These are phyloP conservation scores for Inga oerstediana DNA, from an alignment of 306 rosid species.

Conservation along the genomic window DNA sequence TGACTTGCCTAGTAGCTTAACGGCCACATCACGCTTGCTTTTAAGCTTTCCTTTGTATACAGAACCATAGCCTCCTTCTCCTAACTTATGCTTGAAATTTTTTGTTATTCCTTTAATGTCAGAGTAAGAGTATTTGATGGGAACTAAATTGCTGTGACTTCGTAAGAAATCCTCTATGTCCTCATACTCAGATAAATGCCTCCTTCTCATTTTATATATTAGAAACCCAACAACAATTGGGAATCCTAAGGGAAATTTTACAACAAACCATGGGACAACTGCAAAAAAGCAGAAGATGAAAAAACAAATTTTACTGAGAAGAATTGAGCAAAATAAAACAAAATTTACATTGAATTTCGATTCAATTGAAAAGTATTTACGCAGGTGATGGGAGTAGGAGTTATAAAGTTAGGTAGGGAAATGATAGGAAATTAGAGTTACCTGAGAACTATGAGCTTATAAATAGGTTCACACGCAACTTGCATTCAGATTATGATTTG, in stretches of 20 bases:
- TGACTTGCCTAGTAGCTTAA: constrained; percentile 12
- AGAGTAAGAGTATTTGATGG: constrained; percentile 25
- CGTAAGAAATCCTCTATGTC: constrained; percentile 10
- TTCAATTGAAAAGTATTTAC: too few species aligned
- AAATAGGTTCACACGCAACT: neutral
- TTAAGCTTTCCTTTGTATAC: constrained; percentile 21
- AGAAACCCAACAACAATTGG: neutral
- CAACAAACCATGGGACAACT: neutral
- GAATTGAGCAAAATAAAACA: neutral
- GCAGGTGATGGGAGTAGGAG: neutral
- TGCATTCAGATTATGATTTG: neutral
- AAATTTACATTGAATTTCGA: neutral
- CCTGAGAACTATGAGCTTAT: neutral
- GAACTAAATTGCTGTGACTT: neutral
- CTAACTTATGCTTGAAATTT: constrained; percentile 27
- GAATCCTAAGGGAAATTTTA: neutral
- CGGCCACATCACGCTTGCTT: constrained; percentile 18
- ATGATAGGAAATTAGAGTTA: neutral
- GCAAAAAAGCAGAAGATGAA: neutral
- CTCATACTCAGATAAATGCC: neutral
- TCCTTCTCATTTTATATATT: constrained; percentile 23
- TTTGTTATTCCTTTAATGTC: constrained; percentile 24
- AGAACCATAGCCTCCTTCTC: neutral
- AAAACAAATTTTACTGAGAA: neutral
- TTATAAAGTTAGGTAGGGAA: neutral